These are phyloP conservation scores for Hypoxylon sp. DNA, from an alignment of 2,329 filamentous ascomycete species.

Conservation along the genomic window DNA sequence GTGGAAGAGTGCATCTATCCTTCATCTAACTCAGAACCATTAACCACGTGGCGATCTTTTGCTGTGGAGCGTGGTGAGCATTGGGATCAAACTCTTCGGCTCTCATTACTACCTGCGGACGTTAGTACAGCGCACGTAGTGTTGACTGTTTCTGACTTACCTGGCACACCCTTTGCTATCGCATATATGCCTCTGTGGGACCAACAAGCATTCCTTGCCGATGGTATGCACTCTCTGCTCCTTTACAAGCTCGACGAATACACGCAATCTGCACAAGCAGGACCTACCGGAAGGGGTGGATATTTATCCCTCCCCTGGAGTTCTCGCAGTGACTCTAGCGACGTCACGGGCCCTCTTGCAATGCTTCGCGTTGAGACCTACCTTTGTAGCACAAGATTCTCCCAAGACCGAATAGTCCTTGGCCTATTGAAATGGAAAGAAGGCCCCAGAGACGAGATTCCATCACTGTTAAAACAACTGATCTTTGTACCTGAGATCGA, in stretches of 20 bases:
- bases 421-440: constrained; percentile 89
- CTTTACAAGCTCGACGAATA: constrained; percentile 93
- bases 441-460: constrained; percentile 73
- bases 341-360: constrained; percentile 81
- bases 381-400: constrained; percentile 93
- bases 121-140: constrained; percentile 86
- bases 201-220: constrained; percentile 85
- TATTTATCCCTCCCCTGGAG: constrained; percentile 88
- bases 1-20: constrained; percentile 89
- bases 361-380: constrained; percentile 83
- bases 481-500: constrained; percentile 97
- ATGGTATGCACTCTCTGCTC: constrained; percentile 81
- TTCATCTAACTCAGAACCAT: constrained; percentile 78
- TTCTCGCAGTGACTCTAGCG: constrained; percentile 72
- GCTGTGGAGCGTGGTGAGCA: constrained; percentile 79
- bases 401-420: constrained; percentile 87
- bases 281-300: constrained; percentile 76
- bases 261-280: constrained; percentile 73
- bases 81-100: constrained; percentile 88
- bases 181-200: constrained; percentile 96
- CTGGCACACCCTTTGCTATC: constrained; percentile 87
- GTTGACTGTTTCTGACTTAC: constrained; percentile 87
- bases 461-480: constrained; percentile 79
- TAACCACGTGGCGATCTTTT: constrained; percentile 89
- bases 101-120: constrained; percentile 80